Evolutionary conservation across 202 grass and related monocot species (phyloP), one percentile per base, ranked within the genome.

Genomic region (Setaria italica): DNA sequence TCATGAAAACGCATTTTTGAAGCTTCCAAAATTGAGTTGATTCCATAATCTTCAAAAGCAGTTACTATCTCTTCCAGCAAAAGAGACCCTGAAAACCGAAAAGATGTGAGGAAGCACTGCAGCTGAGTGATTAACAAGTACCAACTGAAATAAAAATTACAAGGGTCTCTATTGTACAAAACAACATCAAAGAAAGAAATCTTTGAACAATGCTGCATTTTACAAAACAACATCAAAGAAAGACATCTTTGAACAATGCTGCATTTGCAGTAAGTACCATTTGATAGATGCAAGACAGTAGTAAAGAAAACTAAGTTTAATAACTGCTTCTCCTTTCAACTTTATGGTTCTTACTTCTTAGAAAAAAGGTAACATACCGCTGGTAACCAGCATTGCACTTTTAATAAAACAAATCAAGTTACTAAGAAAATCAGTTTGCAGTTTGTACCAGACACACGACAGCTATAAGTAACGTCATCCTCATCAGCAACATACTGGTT

Each of bases 401-500:
- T 6, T 46, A 87, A 60, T 53, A 83, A 75, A 80, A 19, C 12
- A 34, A 83, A 75, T 33, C 20, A 65, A 68, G 43, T 79, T 69
- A 7, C 46, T 42, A 72, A 93, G 35, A 53, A 11, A 19, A 87
- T 34, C 37, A 37, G 74, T 76, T 41, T 77, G 66, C 6, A 87
- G 48, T 67, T 88, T 72, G 66, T 95, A 99, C 96, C 96, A 88
- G 96, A 99, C 64, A 99, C 96, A 70, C 96, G 96, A 47, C 96
- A 99, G 72, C 90, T 99, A 74, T 99, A 95, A 82, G 93, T 99
- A 47, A 71, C 72, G 71, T 99, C 96, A 87, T 99, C 91, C 85
- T 99, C 96, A 86, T 99, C 96, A 64, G 96, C 93, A 85, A 99
- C 93, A 82, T 92, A 99, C 78, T 91, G 93, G 86, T 99, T 99